Evolutionary conservation across 2,329 filamentous ascomycete genomes (phyloP).

Genomic region (Cryphonectria naterciae): DNA sequence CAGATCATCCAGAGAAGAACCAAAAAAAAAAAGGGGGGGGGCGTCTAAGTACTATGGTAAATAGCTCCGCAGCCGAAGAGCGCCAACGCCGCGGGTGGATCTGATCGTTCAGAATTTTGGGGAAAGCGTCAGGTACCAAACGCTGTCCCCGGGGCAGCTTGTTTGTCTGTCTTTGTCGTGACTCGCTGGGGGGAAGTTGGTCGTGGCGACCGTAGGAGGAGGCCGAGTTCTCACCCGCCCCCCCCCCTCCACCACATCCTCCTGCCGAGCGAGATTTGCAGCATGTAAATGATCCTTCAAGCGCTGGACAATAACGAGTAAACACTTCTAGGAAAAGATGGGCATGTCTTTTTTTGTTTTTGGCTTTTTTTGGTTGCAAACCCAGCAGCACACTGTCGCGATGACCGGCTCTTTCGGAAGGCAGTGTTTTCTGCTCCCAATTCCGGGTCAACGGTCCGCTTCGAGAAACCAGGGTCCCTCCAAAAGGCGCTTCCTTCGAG

Average conservation of each 20-base stretch:
- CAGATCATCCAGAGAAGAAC: not conserved
- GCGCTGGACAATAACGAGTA: not conserved
- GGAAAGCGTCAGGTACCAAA: constrained; percentile 18
- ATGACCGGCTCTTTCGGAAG: not conserved
- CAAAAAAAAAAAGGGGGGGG: not conserved
- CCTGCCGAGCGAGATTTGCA: not conserved
- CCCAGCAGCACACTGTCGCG: not conserved
- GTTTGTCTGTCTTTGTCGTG: not conserved
- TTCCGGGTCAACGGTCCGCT: constrained; percentile 1
- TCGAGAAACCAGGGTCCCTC: not conserved
- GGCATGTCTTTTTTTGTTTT: not conserved
- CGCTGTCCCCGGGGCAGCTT: not conserved
- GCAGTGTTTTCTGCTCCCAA: not conserved
- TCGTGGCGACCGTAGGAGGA: not conserved
- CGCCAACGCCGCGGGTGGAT: not conserved
- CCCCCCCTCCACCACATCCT: no score
- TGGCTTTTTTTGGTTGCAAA: not conserved
- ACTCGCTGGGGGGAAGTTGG: not conserved
- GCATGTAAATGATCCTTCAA: not conserved
- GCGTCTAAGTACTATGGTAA: not conserved
- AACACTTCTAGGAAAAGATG: not conserved
- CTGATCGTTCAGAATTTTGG: not conserved
- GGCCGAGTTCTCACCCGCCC: not conserved
- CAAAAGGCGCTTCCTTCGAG: not conserved
- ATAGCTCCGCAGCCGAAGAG: not conserved